Base-by-base conservation (phyloP, 805 yeast genomes). In the Pichia californica region DNA sequence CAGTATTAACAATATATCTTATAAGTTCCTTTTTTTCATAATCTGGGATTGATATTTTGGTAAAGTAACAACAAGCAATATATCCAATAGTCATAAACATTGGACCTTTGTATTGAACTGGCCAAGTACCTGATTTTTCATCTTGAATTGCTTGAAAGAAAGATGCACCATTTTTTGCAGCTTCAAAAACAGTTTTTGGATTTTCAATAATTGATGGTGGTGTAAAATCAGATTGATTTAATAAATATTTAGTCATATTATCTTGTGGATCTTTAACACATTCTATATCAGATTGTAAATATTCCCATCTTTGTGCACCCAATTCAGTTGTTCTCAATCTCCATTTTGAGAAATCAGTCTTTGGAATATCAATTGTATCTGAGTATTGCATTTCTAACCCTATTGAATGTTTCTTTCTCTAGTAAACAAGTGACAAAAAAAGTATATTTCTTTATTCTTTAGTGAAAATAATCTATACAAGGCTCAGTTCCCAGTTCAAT, bases 61-160 rank as follows among this genome's bases (percentile, higher is more conserved):
- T 74, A 58, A 80, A 79, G 62, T 88, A 86, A 50, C 76, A 73
- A 2, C 86, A 79, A 0, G 76, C 84, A 21, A 93, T 79, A 53
- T 83, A 86, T 1, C 99, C 98, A 45, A 89, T 82, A 0, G 93
- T 79, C 87, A 93, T 80, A 62, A 93, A 93, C 96, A 91, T 89
- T 3, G 99, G 99, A 2, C 99, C 99, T 50, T 88, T 88, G 58
- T 93, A 93, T 58, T 87, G 95, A 54, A 83, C 78, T 1, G 97
- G 96, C 65, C 91, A 86, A 7, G 80, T 77, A 0, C 99, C 99
- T n/a, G 81, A 75, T 1, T 67, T 62, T 21, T 74, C 71, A 43
- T 84, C 91, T 59, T 93, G 98, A n/a, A 91, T 54, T 7, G 69
- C 57, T 25, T 73, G 57, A 41, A 86, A 75, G 56, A 86, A 88